A percentile compares a stretch with the other conserved stretches of the same genome.
Conservation (phyloP, 2,329 filamentous ascomycete genomes). For the Alternaria infectoria region DNA sequence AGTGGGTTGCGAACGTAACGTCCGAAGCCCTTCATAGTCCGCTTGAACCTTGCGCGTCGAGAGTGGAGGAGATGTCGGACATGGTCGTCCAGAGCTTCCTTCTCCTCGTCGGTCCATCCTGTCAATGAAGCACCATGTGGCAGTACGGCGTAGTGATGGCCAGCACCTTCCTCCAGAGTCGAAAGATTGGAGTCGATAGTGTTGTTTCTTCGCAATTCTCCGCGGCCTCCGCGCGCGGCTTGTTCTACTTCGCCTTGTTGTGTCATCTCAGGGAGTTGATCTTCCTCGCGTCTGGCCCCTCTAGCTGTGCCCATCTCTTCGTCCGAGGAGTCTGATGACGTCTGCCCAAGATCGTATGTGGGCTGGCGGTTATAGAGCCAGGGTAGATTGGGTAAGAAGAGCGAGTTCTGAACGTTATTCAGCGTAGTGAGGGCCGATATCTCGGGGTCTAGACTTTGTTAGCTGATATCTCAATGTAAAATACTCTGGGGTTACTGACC, state of each 20-base stretch:
- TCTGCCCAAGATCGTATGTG: conserved; percentile 73
- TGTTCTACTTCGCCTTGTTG: conserved; percentile 23
- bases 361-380: conserved; percentile 75
- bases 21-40: conserved; percentile 77
- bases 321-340: conserved; percentile 40
- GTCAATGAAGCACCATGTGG: conserved; percentile 75
- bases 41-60: conserved; percentile 76
- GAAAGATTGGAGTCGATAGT: conserved; percentile 43
- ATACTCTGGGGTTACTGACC: conserved; percentile 55
- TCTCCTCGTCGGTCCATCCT: conserved; percentile 78
- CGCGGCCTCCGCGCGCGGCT: conserved; percentile 17
- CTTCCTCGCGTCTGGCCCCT: conserved; percentile 17
- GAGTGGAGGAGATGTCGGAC: conserved; percentile 89
- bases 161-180: conserved; percentile 52
- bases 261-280: conserved; percentile 25
- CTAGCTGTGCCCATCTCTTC: conserved; percentile 29
- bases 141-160: conserved; percentile 75
- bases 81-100: conserved; percentile 79
- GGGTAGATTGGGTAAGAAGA: conserved; percentile 82
- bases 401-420: conserved; percentile 90
- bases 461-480: conserved; percentile 30
- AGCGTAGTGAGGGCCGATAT: conserved; percentile 81
- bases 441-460: conserved; percentile 70
- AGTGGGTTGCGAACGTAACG: conserved; percentile 76
- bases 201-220: conserved; percentile 21